phyloP scores from a whole-genome alignment of 345 rosid species.

The Noccaea bulbosa region DNA sequence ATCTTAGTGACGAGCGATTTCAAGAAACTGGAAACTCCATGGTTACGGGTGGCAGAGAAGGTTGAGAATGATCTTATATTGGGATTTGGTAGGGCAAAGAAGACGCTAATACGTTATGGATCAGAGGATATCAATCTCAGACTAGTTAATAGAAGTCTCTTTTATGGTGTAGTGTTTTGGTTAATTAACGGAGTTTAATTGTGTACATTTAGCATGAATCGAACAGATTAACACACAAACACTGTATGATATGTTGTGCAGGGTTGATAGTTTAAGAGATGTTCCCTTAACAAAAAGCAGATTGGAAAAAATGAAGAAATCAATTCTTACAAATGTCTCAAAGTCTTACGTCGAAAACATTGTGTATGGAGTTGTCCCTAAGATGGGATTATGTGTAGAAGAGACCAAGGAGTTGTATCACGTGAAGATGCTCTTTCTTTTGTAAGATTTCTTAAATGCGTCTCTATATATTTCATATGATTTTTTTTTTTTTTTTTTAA shows the following conservation, averaged over 20 bases:
- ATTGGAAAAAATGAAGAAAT: conserved; percentile 42
- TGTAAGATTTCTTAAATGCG: not conserved
- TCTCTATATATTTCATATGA: not conserved
- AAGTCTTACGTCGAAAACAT: conserved; percentile 48
- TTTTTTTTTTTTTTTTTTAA: not conserved
- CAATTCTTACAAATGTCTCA: conserved; percentile 50
- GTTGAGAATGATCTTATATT: conserved; percentile 25
- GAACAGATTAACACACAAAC: not conserved
- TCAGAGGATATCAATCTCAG: conserved; percentile 32
- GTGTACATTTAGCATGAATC: no score
- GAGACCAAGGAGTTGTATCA: conserved; percentile 56
- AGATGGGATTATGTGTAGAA: conserved; percentile 48
- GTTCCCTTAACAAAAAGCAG: conserved; percentile 38
- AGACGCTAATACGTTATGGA: not conserved
- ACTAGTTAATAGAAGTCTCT: not conserved
- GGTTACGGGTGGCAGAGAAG: conserved; percentile 32
- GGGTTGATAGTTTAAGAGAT: conserved; percentile 35
- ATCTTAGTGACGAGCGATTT: conserved; percentile 3
- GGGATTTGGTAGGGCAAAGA: conserved; percentile 36
- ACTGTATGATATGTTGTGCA: conserved; percentile 7
- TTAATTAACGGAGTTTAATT: not conserved
- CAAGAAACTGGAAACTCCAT: conserved; percentile 25
- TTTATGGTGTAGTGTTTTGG: not conserved
- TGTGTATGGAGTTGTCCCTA: conserved; percentile 46
- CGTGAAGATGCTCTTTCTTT: conserved; percentile 49